A percentile compares a stretch with the other conserved stretches of the same genome.
Conservation (phyloP, 2,329 filamentous ascomycete species). For the Sporothrix dimorphospora region DNA sequence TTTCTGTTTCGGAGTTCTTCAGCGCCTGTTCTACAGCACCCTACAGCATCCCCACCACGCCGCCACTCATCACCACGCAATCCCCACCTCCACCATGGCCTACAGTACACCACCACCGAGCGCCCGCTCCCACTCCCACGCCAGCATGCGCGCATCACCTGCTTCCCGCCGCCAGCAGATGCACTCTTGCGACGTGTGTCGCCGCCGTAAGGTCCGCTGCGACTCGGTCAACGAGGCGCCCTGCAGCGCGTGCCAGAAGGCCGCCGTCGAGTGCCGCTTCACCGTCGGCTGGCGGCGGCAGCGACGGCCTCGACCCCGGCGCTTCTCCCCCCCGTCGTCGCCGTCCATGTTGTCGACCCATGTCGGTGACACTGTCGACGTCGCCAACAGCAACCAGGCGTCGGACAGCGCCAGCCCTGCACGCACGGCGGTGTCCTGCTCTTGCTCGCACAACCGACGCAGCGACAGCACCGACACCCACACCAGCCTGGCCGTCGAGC, state of each 20-base stretch:
- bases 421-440: not conserved
- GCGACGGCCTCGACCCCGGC: not conserved
- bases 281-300: constrained; percentile 24
- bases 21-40: not conserved
- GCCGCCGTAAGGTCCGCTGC: constrained; percentile 29
- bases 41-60: not conserved
- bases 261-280: constrained; percentile 23
- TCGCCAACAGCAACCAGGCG: not conserved
- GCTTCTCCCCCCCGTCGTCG: not conserved
- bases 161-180: constrained; percentile 26
- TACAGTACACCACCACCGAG: not conserved
- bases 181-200: constrained; percentile 31
- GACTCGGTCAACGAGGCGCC: constrained; percentile 23
- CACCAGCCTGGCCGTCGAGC: not conserved
- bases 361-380: not conserved
- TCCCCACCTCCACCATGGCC: not conserved
- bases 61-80: not conserved
- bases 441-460: not conserved
- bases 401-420: not conserved
- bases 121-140: not conserved
- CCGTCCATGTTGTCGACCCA: not conserved
- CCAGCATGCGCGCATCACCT: not conserved
- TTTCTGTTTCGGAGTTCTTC: not conserved
- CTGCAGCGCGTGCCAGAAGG: constrained; percentile 28
- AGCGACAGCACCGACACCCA: not conserved